Evolutionary conservation across 345 rosid genomes (phyloP), one percentile per base, ranked within the genome.

Genomic region (Eucalyptus guilfoylei): DNA sequence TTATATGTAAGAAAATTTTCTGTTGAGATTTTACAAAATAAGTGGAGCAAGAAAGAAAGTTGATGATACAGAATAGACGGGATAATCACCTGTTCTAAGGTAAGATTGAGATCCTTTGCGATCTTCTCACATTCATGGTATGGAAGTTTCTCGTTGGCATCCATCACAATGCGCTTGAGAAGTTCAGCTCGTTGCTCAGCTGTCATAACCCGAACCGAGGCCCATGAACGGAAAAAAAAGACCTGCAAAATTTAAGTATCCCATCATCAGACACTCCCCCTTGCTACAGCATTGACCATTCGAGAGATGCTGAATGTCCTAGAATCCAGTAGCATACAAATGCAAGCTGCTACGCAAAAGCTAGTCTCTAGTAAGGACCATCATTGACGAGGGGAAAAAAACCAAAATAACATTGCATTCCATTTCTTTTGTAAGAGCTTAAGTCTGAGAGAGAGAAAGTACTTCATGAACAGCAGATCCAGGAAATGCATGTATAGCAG

Each of bases 401-500:
- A 37, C 76, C 44, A 50, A 52, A 49, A 62, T 37, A 40, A 14
- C 44, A 86, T 86, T 55, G 28, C 11, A 54, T 32, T 50, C 47
- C 42, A 50, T 54, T 52, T 86, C 48, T 87, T 58, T 48, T 14
- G 15, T 49, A 9, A 90, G 37, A 30, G 52, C 17, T 69, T 23
- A 19, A 44, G 49, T 14, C 45, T n/a, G 19, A 47, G 64, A n/a
- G 40, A 40, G 42, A 87, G 52, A 52, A 88, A 88, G 91, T 76
- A 87, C 91, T 86, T 96, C 97, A 86, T 94, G 96, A 91, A 96
- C 99, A 87, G 94, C 93, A 88, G 99, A 96, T 89, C 99, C 99
- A 89, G 99, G 99, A 92, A 97, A 97, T 88, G 99, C 98, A 91
- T 92, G 95, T 91, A 92, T 88, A 88, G 99, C 96, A 90, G 99